A percentile compares a stretch with the other conserved stretches of the same genome.
Conservation (phyloP, 768 basidiomycete genomes). For the Pisolithus microcarpus region DNA sequence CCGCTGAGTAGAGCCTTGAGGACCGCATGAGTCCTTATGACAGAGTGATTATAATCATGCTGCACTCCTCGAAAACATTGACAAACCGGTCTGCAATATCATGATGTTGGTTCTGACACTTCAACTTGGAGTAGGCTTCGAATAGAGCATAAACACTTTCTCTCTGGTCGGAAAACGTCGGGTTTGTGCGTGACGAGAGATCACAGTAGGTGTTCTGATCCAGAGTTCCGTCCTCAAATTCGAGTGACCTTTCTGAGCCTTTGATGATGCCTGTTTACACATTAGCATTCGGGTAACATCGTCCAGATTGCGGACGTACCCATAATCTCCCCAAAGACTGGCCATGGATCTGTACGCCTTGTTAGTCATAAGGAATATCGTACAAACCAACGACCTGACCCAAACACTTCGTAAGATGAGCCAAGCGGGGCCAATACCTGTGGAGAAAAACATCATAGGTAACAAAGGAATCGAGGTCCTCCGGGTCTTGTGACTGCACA, state of each 20-base stretch:
- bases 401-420: slow-evolving; percentile 20
- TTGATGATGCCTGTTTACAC: slow-evolving; percentile 45
- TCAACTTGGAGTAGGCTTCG: slow-evolving; percentile 41
- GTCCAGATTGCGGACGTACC: slow-evolving; percentile 30
- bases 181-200: slow-evolving; percentile 46
- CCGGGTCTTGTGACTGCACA: slow-evolving; percentile 49
- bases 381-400: slow-evolving; percentile 9
- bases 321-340: slow-evolving; percentile 61
- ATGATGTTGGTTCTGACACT: slow-evolving; percentile 33
- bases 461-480: slow-evolving; percentile 40
- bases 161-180: slow-evolving; percentile 47
- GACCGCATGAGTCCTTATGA: slow-evolving; percentile 44
- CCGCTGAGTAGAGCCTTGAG: slow-evolving; percentile 28
- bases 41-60: neutral
- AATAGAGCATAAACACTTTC: slow-evolving; percentile 48
- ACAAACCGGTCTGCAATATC: slow-evolving; percentile 56
- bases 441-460: slow-evolving; percentile 39
- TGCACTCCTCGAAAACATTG: neutral
- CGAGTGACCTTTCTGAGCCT: slow-evolving; percentile 54
- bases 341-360: slow-evolving; percentile 41
- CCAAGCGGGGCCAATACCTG: slow-evolving; percentile 50
- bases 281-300: neutral
- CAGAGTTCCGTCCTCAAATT: slow-evolving; percentile 31
- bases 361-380: neutral
- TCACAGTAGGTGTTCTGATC: slow-evolving; percentile 37